phyloP scores from a whole-genome alignment of 352 stramenopile species.

The Phytophthora litchii region DNA sequence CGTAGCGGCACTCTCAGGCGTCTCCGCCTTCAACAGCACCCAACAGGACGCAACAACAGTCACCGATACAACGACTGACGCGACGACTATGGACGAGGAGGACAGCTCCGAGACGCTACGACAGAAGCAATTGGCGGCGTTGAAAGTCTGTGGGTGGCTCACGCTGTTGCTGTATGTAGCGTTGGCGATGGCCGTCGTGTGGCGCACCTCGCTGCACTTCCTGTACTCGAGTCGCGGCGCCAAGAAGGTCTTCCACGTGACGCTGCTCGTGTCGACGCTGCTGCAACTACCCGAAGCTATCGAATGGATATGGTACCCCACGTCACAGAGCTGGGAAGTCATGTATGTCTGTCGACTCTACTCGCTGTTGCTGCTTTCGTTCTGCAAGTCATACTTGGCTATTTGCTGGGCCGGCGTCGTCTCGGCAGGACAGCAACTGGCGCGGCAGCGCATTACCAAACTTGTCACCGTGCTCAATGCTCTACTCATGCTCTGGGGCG shows the following conservation, averaged over 20 bases:
- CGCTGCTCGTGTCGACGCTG: slow-evolving; percentile 66
- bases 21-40: slow-evolving; percentile 12
- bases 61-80: slow-evolving; percentile 1
- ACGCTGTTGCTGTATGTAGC: slow-evolving; percentile 65
- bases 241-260: slow-evolving; percentile 80
- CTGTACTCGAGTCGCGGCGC: slow-evolving; percentile 47
- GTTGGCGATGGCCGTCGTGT: slow-evolving; percentile 64
- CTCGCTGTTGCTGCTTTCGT: slow-evolving; percentile 68
- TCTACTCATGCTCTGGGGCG: slow-evolving; percentile 60
- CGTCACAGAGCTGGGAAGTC: slow-evolving; percentile 64
- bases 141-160: slow-evolving; percentile 67
- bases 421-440: slow-evolving; percentile 66
- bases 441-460: slow-evolving; percentile 57
- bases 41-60: slow-evolving; percentile 6
- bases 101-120: slow-evolving; percentile 19
- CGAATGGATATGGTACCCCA: slow-evolving; percentile 63
- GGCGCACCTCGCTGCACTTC: slow-evolving; percentile 69
- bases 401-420: slow-evolving; percentile 86
- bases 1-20: slow-evolving; percentile 7
- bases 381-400: slow-evolving; percentile 84
- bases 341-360: slow-evolving; percentile 75
- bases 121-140: slow-evolving; percentile 45
- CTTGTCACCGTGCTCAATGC: slow-evolving; percentile 64
- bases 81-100: slow-evolving; percentile 15
- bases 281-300: slow-evolving; percentile 72